Conservation (phyloP, 768 basidiomycete species). For the Auricularia sp. region DNA sequence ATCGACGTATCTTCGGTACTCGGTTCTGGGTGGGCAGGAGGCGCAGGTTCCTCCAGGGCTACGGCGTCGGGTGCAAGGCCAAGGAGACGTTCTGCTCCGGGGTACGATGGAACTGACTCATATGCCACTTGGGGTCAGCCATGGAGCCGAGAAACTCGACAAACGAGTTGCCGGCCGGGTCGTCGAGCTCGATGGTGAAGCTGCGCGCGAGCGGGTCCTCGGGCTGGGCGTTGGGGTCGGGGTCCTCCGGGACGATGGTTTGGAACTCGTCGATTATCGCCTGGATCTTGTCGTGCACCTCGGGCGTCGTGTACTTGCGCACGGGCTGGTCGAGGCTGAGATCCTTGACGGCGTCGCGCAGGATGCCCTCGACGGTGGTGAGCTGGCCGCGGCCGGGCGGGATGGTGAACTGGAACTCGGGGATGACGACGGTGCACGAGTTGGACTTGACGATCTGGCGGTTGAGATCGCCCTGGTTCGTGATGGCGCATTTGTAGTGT, state of each 20-base stretch:
- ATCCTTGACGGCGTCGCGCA: conserved; percentile 75
- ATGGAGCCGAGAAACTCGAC: conserved; percentile 81
- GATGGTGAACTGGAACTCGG: conserved; percentile 85
- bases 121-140: conserved; percentile 87
- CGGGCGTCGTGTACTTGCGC: conserved; percentile 67
- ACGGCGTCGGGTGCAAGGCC: conserved; percentile 53
- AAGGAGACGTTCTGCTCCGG: conserved; percentile 70
- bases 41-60: conserved; percentile 12
- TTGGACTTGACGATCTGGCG: conserved; percentile 89
- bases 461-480: conserved; percentile 68
- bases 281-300: conserved; percentile 64
- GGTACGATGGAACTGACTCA: conserved; percentile 73
- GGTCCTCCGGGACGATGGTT: conserved; percentile 45
- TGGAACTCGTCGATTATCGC: conserved; percentile 56
- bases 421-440: conserved; percentile 70
- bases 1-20: conserved; percentile 12
- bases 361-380: conserved; percentile 91
- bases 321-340: conserved; percentile 75
- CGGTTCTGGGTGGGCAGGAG: conserved; percentile 9
- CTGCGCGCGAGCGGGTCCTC: conserved; percentile 45
- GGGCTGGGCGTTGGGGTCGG: conserved; percentile 40
- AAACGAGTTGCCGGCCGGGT: conserved; percentile 95
- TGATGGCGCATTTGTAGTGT: conserved; percentile 70
- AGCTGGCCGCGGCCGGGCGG: conserved; percentile 82
- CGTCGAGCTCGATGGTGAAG: conserved; percentile 81